These are phyloP conservation scores for Eudorina sp. DNA, from an alignment of 139 green algal species.

Conservation along the genomic window DNA sequence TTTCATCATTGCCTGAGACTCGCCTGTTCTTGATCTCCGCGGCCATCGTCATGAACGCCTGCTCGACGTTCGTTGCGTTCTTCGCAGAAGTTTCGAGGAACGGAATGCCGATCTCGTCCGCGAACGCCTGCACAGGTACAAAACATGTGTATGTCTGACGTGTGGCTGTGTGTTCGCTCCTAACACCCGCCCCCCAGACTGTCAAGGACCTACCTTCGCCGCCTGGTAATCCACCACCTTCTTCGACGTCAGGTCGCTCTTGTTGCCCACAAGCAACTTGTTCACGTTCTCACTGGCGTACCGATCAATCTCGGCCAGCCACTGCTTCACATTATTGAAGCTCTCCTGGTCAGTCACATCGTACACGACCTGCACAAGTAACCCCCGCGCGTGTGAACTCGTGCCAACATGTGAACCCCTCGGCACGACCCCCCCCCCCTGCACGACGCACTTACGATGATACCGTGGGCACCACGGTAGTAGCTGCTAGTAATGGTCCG, in stretches of 20 bases:
- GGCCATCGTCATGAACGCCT: constrained; percentile 99
- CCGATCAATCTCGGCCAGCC: constrained; percentile 99
- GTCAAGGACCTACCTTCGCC: constrained; percentile 92
- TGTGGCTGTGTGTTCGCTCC: too few species aligned
- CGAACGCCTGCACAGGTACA: constrained; percentile 89
- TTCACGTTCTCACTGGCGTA: constrained; percentile 99
- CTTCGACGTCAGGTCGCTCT: constrained; percentile 96
- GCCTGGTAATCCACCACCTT: constrained; percentile 96
- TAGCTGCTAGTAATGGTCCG: constrained; percentile 99
- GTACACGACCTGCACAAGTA: constrained; percentile 90
- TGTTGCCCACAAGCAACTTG: constrained; percentile 99
- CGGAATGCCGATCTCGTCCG: constrained; percentile 98
- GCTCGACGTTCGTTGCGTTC: constrained; percentile 98
- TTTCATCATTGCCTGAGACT: too few species aligned
- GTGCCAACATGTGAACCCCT: not conserved
- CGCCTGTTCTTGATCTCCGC: constrained; percentile 98
- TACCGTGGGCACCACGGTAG: constrained; percentile 98
- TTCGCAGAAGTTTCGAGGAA: constrained; percentile 99
- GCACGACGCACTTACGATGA: constrained; percentile 85
- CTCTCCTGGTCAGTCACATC: constrained; percentile 98
- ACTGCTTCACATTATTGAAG: constrained; percentile 99
- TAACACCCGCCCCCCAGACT: too few species aligned
- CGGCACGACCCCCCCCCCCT: not conserved
- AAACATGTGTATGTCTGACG: not conserved
- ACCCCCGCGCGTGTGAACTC: not conserved